A percentile compares a stretch with the other conserved stretches of the same genome.
phyloP scores from a whole-genome alignment of 345 rosid genomes.

The Triadica sebifera region DNA sequence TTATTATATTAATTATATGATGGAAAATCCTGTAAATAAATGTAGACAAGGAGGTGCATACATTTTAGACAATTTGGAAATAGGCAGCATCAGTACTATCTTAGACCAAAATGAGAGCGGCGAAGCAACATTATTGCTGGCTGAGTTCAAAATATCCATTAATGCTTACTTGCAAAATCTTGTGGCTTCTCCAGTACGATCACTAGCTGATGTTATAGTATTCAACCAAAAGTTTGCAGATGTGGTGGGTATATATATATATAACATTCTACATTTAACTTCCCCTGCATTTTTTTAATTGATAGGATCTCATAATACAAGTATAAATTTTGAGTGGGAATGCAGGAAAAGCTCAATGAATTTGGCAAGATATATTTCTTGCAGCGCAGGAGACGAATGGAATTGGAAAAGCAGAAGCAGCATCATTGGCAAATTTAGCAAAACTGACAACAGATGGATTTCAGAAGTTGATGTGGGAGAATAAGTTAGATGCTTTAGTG shows the following conservation, averaged over 20 bases:
- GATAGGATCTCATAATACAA: too few relatives aligned
- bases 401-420: conserved; percentile 15
- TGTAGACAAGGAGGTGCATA: conserved; percentile 47
- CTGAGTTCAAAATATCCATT: conserved; percentile 54
- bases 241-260: conserved; percentile 31
- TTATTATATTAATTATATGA: not conserved
- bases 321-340: not conserved
- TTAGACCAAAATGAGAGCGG: conserved; percentile 23
- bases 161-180: conserved; percentile 47
- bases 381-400: conserved; percentile 41
- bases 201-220: conserved; percentile 54
- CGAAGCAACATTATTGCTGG: conserved; percentile 34
- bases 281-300: too few relatives aligned
- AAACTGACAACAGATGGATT: conserved; percentile 22
- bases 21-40: too few relatives aligned
- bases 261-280: not conserved
- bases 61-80: conserved; percentile 42
- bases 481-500: conserved; percentile 57
- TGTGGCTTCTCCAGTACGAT: conserved; percentile 51
- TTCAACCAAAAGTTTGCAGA: conserved; percentile 44
- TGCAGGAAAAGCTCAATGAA: conserved; percentile 51
- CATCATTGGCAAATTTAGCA: not conserved
- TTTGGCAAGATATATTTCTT: conserved; percentile 44
- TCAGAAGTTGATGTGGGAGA: not conserved
- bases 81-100: conserved; percentile 33